Evolutionary conservation across 768 basidiomycete genomes (phyloP), one percentile per base, ranked within the genome.

Genomic region (Panaeolus papilionaceus): DNA sequence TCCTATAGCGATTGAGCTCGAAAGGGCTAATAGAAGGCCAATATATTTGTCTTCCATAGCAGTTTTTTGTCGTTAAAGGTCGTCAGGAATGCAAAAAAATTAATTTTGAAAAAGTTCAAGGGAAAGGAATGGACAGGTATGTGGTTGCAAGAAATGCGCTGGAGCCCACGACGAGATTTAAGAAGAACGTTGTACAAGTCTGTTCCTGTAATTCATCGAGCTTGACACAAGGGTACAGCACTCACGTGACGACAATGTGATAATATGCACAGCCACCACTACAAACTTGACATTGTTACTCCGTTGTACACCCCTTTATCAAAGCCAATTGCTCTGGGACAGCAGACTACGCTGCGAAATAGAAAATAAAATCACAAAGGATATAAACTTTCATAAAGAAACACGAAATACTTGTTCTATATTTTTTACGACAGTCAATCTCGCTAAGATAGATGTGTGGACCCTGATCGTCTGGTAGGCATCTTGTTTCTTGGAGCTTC

Each of bases 41-140:
- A 98, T 94, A 77, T 95, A 97, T 82, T 96, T 98, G 82, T 98
- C 97, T 73, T 98, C 94, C 73, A 76, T 74, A 14, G 62, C 54
- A 33, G 33, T 11, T 58, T 33, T 58, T 58, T 58, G 54, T 58
- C 54, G 54, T 58, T 37, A 58, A 28, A 58, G 33, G 54, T 58
- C 54, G 54, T 58, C 54, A 58, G 54, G 16, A 10, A 58, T 33
- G 12, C 23, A 33, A 7, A 10, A 33, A 23, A 33, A 58, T 33
- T 0, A 58, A 44, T 16, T 16, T 16, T 12, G 42, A 8, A 33
- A 58, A 10, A 14, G 37, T 58, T 16, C 20, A 58, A 33, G 26
- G 54, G 28, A 58, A 58, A 58, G 10, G 54, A 58, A n/a, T 51
- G 54, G 54, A 58, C 54, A 33, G 11, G 26, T 58, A 58, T 26